Conservation (phyloP, 345 rosid species). For the Lepidium aucheri region DNA sequence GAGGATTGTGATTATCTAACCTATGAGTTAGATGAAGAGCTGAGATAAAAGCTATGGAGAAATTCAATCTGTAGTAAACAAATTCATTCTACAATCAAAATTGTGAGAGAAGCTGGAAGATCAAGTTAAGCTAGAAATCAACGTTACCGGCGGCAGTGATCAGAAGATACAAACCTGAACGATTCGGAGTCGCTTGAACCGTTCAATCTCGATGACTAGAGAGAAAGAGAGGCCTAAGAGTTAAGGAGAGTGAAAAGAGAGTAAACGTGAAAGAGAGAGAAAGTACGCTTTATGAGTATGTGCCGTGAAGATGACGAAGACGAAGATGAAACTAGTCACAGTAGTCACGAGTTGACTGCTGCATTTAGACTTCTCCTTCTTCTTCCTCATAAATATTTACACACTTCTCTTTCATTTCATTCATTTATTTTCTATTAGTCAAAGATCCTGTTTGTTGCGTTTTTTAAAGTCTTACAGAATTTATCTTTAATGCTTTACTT, state of each 20-base stretch:
- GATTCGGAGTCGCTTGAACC: not conserved
- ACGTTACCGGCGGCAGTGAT: not conserved
- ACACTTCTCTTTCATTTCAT: no score
- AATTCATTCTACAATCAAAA: not conserved
- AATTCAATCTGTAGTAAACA: not conserved
- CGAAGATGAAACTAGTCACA: not conserved
- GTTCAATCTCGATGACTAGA: not conserved
- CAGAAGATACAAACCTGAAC: slow-evolving; percentile 4
- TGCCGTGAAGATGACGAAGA: slow-evolving; percentile 24
- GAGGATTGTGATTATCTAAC: not conserved
- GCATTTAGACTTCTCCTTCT: no score
- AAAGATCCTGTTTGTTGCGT: not conserved
- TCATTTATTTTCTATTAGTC: no score
- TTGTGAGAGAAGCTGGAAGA: not conserved
- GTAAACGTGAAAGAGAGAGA: slow-evolving; percentile 18
- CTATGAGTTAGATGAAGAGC: not conserved
- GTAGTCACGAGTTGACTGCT: slow-evolving; percentile 6
- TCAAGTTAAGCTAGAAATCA: not conserved
- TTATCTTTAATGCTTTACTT: no score
- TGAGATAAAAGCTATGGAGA: not conserved
- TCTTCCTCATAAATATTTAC: not conserved
- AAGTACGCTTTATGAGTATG: slow-evolving; percentile 4
- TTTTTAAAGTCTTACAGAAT: no score
- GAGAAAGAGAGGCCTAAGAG: slow-evolving; percentile 3
- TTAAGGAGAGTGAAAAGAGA: slow-evolving; percentile 7